Evolutionary conservation across 441 rosid species (phyloP), one percentile per base, ranked within the genome.

Genomic region (Eutrema salsugineum): DNA sequence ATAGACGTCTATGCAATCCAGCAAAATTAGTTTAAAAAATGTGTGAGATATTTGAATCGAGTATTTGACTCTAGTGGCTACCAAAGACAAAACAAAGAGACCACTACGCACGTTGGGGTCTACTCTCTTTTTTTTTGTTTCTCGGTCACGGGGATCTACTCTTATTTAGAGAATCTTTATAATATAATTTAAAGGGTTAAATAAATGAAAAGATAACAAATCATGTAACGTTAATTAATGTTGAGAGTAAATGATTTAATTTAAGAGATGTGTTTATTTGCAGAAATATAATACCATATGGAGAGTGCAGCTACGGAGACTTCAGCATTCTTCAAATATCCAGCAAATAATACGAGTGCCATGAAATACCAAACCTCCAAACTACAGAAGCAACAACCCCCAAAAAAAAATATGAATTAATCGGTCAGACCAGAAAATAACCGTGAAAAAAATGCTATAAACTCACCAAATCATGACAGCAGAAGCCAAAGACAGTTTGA

Each of bases 311-410:
- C 96, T 10, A 90, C 91, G 4, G 94, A 81, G 42, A 88, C 63
- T 51, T 89, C 89, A 0, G 97, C 97, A 39, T 89, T 63, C 82
- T 89, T 84, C 11, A 87, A 38, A 53, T 86, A 88, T 30, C 97
- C 96, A 11, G 96, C 92, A 40, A 91, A 83, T 7, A 91, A 67
- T 40, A 91, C 82, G 20, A 91, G 71, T 32, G 83, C 91, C 91
- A 78, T 88, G 48, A 69, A 89, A 59, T 89, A 91, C 97, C 96
- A 91, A 5, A 89, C 4, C 69, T 91, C 97, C 71, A 91, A 80
- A 72, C 88, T 69, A 58, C 36, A 56, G 47, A 69, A 11, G 11
- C 9, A n/a, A 30, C 58, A n/a, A n/a, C n/a, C n/a, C n/a, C n/a
- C n/a, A 6, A 35, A 46, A 57, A 0, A 20, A 33, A 55, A 36